Evolutionary conservation across 352 stramenopile species (phyloP), one percentile per base, ranked within the genome.

Genomic region (Phytophthora hybrid): DNA sequence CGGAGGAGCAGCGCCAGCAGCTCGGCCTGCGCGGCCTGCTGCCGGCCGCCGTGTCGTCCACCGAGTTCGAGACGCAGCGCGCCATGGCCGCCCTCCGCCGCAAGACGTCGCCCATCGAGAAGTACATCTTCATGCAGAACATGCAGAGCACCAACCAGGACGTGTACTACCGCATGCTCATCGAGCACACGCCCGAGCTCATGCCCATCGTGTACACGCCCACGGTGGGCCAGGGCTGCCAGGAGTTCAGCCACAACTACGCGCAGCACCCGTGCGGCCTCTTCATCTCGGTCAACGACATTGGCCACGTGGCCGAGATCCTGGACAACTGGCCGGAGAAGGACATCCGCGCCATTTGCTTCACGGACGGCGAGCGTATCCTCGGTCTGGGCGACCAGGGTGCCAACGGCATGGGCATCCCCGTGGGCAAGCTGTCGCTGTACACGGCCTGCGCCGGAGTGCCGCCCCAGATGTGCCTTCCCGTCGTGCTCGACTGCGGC

Each of bases 121-220:
- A 99, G 85, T 97, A 98, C 84, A 82, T 97, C 29, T 98, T 97
- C 78, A 81, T 99, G 78, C 92, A 95, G 69, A 81, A 73, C 62
- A 91, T 97, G 81, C 88, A 97, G 92, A 91, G 97, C 71, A 81
- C 78, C 44, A 97, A 98, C 71, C 90, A 97, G 70, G 78, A 91
- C 59, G 83, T 98, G 49, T 98, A 98, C 92, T 98, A 98, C 83
- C 89, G 87, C 49, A 80, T 98, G 63, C 81, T 98, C 7, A 83
- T 95, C 21, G 78, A 94, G 54, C 77, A 98, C 85, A 97, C 93
- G 52, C 74, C 82, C 21, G 92, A 98, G 87, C 90, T 98, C 71
- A 97, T 98, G 84, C 98, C 98, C 8, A 91, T 99, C 39, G 97
- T 99, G 64, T 99, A 99, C 83, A 99, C 98, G 7, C 98, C 98